Percentiles rank a stretch among this genome's conserved stretches.
Conservation (phyloP, 169 alveolate species). For the Neospora caninum region DNA sequence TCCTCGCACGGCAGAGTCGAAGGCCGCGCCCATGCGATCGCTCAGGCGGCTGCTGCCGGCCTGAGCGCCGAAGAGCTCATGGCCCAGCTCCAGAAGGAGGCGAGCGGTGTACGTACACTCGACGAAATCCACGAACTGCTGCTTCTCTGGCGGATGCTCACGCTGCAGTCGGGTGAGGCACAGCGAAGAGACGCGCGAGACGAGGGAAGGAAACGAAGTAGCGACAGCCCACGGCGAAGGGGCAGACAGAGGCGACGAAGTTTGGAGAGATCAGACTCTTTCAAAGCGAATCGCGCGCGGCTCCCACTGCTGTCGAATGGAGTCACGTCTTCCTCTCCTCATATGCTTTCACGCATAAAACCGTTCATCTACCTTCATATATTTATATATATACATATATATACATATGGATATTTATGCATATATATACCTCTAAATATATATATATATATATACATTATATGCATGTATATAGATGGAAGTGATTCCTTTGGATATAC, state of each 20-base stretch:
- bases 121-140: constrained; percentile 55
- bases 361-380: not conserved
- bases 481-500: too few relatives aligned
- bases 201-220: not conserved
- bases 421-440: not conserved
- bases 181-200: not conserved
- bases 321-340: too few relatives aligned
- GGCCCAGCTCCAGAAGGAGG: constrained; percentile 37
- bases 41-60: constrained; percentile 33
- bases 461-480: too few relatives aligned
- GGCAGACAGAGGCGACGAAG: too few relatives aligned
- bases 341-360: too few relatives aligned
- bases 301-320: too few relatives aligned
- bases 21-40: constrained; percentile 40
- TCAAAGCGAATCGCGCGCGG: too few relatives aligned
- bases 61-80: constrained; percentile 55
- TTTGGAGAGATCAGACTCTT: too few relatives aligned
- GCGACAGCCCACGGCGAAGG: not conserved
- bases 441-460: too few relatives aligned
- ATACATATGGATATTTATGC: not conserved
- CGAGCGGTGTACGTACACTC: constrained; percentile 45
- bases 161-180: constrained; percentile 50
- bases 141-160: constrained; percentile 45
- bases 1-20: constrained; percentile 35
- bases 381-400: too few relatives aligned